A percentile compares a stretch with the other conserved stretches of the same genome.
These are phyloP conservation scores for Eutrema yunnanense DNA, from an alignment of 345 rosid species.

Conservation along the genomic window DNA sequence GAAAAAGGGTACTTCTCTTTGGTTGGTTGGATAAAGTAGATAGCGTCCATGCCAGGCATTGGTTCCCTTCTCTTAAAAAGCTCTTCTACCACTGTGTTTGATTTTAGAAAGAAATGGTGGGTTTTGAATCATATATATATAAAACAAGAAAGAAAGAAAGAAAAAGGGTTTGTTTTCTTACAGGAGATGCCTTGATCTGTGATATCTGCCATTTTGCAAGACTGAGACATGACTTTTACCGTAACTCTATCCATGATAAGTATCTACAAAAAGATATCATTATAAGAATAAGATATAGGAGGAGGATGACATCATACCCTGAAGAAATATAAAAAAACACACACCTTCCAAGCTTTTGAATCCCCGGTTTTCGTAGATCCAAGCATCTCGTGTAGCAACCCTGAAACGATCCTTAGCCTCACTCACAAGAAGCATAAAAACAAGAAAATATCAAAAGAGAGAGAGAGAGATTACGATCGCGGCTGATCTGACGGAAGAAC, in stretches of 20 bases:
- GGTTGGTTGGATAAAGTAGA: slow-evolving; percentile 83
- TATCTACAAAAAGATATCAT: slow-evolving; percentile 26
- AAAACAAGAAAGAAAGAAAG: too few species aligned
- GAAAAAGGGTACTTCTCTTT: slow-evolving; percentile 53
- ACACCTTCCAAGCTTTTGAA: slow-evolving; percentile 83
- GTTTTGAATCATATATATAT: too few species aligned
- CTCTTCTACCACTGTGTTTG: slow-evolving; percentile 72
- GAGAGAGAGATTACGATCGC: slow-evolving; percentile 51
- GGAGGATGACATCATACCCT: too few species aligned
- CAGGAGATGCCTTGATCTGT: slow-evolving; percentile 95
- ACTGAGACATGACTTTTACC: slow-evolving; percentile 78
- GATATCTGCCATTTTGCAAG: slow-evolving; percentile 92
- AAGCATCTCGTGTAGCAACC: slow-evolving; percentile 78
- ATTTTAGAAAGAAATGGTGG: too few species aligned
- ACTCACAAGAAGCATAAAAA: too few species aligned
- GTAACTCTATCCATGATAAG: slow-evolving; percentile 93
- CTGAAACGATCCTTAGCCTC: slow-evolving; percentile 29
- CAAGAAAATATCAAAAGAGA: background rate
- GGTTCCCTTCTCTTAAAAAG: slow-evolving; percentile 92
- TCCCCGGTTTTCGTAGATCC: slow-evolving; percentile 64
- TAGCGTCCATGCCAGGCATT: slow-evolving; percentile 78
- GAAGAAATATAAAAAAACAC: too few species aligned
- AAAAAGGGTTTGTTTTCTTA: slow-evolving; percentile 25
- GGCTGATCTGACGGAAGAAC: slow-evolving; percentile 72
- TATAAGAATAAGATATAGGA: too few species aligned